Conservation (phyloP, 1,284 basidiomycete species). For the Puccinia horiana region DNA sequence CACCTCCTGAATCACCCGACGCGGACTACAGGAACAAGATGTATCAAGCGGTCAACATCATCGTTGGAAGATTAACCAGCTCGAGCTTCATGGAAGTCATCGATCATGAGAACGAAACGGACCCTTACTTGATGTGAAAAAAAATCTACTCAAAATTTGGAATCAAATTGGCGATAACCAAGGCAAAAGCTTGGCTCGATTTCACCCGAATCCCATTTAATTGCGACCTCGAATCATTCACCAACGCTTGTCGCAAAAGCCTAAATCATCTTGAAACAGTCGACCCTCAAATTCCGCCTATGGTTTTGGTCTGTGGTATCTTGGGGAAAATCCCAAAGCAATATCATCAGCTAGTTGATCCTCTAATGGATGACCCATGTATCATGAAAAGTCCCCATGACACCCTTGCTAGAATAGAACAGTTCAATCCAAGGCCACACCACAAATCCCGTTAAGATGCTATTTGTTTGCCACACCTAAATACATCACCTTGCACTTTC, state of each 20-base stretch:
- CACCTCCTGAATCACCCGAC: background rate
- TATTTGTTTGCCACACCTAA: too few species aligned
- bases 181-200: background rate
- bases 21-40: background rate
- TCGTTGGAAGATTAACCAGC: background rate
- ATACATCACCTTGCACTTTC: too few species aligned
- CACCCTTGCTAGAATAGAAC: background rate
- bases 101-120: background rate
- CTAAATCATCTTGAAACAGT: background rate
- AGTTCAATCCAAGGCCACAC: background rate
- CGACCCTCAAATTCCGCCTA: background rate
- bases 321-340: background rate
- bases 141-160: background rate
- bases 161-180: background rate
- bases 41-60: background rate
- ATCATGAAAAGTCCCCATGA: slow-evolving; percentile 1
- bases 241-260: background rate
- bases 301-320: background rate
- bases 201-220: background rate
- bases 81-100: slow-evolving; percentile 4
- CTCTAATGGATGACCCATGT: background rate
- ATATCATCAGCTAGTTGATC: background rate
- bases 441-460: background rate
- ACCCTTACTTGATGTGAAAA: background rate
- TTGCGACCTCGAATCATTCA: slow-evolving; percentile 6